Conservation (phyloP, 441 rosid species). For the Geranium incanum region DNA sequence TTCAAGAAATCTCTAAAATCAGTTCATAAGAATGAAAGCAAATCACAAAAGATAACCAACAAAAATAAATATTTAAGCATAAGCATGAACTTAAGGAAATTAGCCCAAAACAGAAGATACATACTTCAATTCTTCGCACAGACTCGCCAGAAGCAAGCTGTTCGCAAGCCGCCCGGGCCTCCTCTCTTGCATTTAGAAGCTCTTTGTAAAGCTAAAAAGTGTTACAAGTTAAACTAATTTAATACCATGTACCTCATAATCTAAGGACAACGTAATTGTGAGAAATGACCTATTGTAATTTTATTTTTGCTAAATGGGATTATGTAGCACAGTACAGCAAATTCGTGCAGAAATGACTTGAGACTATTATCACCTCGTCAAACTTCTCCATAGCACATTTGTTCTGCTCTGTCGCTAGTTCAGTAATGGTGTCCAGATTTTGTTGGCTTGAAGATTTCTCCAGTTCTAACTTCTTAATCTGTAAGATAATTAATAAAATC, state of each 20-base stretch:
- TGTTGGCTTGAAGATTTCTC: conserved; percentile 64
- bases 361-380: conserved; percentile 53
- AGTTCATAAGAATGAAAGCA: conserved; percentile 21
- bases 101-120: conserved; percentile 26
- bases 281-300: not conserved
- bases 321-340: not conserved
- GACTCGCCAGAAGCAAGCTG: conserved; percentile 41
- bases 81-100: conserved; percentile 19
- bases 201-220: conserved; percentile 52
- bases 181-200: conserved; percentile 53
- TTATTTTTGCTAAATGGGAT: not conserved
- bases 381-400: conserved; percentile 47
- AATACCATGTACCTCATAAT: conserved; percentile 13
- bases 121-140: conserved; percentile 35
- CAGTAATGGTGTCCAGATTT: conserved; percentile 50
- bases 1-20: conserved; percentile 22
- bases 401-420: conserved; percentile 52
- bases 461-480: conserved; percentile 63
- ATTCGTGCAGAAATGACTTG: conserved; percentile 5
- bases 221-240: not conserved
- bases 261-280: not conserved
- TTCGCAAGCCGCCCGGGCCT: conserved; percentile 50
- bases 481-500: conserved; percentile 18
- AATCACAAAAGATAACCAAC: conserved; percentile 12
- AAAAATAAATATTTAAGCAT: conserved; percentile 8